These are phyloP conservation scores for Theileria equi DNA, from an alignment of 169 alveolate species.

Conservation along the genomic window DNA sequence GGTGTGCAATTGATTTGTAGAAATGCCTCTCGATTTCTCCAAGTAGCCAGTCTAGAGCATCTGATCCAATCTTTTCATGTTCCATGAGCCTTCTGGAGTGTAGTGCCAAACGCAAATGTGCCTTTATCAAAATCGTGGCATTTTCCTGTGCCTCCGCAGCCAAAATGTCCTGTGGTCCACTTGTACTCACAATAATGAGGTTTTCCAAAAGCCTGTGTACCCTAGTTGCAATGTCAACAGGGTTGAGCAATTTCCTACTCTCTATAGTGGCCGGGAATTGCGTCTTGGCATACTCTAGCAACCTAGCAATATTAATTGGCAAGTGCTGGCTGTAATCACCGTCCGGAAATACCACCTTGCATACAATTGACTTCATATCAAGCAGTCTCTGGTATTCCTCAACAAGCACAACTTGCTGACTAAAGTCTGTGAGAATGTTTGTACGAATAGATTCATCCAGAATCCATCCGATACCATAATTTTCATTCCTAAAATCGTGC, in stretches of 20 bases:
- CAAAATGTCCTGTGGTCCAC: conserved; percentile 73
- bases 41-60: conserved; percentile 94
- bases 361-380: conserved; percentile 69
- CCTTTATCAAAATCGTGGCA: conserved; percentile 88
- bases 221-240: conserved; percentile 78
- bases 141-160: conserved; percentile 89
- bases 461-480: conserved; percentile 75
- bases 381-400: conserved; percentile 73
- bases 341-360: conserved; percentile 86
- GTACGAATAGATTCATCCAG: conserved; percentile 66
- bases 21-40: conserved; percentile 96
- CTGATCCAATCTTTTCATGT: conserved; percentile 90
- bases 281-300: conserved; percentile 89
- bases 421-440: conserved; percentile 69
- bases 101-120: conserved; percentile 90
- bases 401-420: conserved; percentile 75
- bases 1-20: conserved; percentile 91
- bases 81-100: conserved; percentile 90
- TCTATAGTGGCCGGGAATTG: conserved; percentile 75
- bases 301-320: conserved; percentile 92
- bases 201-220: conserved; percentile 74
- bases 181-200: conserved; percentile 71
- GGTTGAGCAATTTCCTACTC: conserved; percentile 65
- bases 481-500: conserved; percentile 78
- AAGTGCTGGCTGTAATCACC: conserved; percentile 95